Evolutionary conservation across 176 grass and related monocot species (phyloP), one percentile per base, ranked within the genome.

Genomic region (Phyllostachys edulis): DNA sequence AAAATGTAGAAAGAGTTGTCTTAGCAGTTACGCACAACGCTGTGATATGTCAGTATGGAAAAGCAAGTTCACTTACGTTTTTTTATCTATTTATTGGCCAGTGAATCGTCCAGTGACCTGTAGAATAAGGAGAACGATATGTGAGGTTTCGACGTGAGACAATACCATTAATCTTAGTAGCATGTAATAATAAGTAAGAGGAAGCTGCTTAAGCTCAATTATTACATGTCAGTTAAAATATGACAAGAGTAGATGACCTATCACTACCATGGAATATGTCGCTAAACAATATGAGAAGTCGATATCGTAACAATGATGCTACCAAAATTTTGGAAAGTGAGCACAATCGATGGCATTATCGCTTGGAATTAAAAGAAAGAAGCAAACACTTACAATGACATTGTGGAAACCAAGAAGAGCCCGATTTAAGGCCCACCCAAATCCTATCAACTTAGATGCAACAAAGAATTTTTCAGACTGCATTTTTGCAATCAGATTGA

Each of bases 381-480:
- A 82, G 42, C 34, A 47, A 79, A 50, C 44, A 89, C 78, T 87
- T 87, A 98, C 91, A 98, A 69, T 14, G 93, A 93, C 42, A 84
- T 42, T 68, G 93, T n/a, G 80, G 69, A 95, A 88, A 84, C 91
- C 88, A 84, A 91, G 91, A 69, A 91, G 93, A 70, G 96, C 84
- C 75, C 95, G 84, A 88, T 98, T 98, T 65, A n/a, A n/a, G n/a
- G 93, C 93, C 91, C 62, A 98, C 89, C 73, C 96, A 95, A 87
- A 96, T 87, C 82, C 93, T 92, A 82, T 99, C 93, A 13, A 93
- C 96, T 89, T 99, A 67, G 96, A 99, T 59, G 96, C 93, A 90
- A 99, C 93, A 71, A n/a, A n/a, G 96, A 93, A 67, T 96, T 77
- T 82, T 99, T 99, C 39, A 99, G 77, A 77, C 93, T 91, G 39